These are phyloP conservation scores for Coriaria nepalensis DNA, from an alignment of 306 rosid genomes.

Conservation along the genomic window DNA sequence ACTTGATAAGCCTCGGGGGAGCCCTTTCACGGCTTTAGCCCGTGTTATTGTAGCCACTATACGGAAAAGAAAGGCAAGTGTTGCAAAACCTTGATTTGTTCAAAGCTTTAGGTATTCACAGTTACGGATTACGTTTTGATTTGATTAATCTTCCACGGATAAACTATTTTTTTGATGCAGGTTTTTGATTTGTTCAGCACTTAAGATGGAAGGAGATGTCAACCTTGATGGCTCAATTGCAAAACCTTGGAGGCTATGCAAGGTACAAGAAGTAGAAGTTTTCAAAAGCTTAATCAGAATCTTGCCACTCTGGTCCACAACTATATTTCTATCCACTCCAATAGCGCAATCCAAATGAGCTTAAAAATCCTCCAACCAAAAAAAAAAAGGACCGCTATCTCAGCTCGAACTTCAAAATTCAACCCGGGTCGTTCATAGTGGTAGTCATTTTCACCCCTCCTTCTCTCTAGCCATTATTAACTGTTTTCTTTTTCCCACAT, in stretches of 20 bases:
- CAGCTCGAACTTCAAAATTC: constrained; percentile 36
- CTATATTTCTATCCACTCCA: constrained; percentile 34
- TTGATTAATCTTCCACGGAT: background rate
- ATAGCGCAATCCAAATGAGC: constrained; percentile 29
- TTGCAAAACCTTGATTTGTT: no score
- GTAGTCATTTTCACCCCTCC: constrained; percentile 20
- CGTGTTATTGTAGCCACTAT: constrained; percentile 19
- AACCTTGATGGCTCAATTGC: constrained; percentile 21
- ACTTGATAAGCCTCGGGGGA: constrained; percentile 17
- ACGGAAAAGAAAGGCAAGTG: constrained; percentile 5
- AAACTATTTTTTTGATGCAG: constrained; percentile 9
- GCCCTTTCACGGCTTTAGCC: constrained; percentile 21
- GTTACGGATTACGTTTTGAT: background rate
- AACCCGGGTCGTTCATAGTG: constrained; percentile 28
- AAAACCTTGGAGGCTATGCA: constrained; percentile 50
- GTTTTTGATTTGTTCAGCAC: constrained; percentile 40
- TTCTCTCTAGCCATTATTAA: constrained; percentile 33
- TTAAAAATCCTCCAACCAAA: constrained; percentile 45
- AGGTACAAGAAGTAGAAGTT: constrained; percentile 47
- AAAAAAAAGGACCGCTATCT: constrained; percentile 38
- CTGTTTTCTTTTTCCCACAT: constrained; percentile 27
- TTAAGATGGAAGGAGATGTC: constrained; percentile 34
- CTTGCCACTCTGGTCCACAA: constrained; percentile 35
- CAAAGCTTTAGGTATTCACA: constrained; percentile 33
- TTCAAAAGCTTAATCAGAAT: constrained; percentile 32